Percentiles rank a stretch among this genome's conserved stretches.
phyloP scores from a whole-genome alignment of 148 eudicot species.

The Persicaria maculosa region DNA sequence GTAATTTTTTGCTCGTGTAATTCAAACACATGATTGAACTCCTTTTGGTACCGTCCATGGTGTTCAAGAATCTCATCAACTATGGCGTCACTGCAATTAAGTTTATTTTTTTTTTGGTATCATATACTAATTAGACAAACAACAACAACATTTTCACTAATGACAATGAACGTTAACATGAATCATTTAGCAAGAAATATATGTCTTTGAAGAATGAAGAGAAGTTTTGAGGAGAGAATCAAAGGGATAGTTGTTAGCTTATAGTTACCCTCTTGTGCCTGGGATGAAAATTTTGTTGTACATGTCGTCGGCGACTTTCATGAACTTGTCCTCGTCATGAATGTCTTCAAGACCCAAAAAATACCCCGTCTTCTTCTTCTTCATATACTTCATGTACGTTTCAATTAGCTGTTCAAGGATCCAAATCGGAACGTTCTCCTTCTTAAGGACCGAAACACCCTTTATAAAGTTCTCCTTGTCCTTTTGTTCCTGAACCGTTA shows the following conservation, averaged over 20 bases:
- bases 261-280: neutral
- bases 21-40: neutral
- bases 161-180: too few species aligned
- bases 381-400: neutral
- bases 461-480: neutral
- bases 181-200: too few species aligned
- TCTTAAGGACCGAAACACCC: too few species aligned
- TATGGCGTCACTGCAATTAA: neutral
- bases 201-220: too few species aligned
- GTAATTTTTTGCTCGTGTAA: neutral
- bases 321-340: neutral
- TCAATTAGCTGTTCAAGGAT: neutral
- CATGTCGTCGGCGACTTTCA: neutral
- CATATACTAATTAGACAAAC: neutral
- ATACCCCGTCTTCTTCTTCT: neutral
- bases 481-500: neutral
- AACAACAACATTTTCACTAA: too few species aligned
- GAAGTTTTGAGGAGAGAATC: too few species aligned
- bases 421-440: neutral
- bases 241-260: too few species aligned
- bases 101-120: too few species aligned
- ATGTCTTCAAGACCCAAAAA: neutral
- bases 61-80: neutral
- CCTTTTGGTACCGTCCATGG: neutral
- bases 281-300: too few species aligned